These are phyloP conservation scores for Diddensiella santjacobensis DNA, from an alignment of 805 yeast species.

Conservation along the genomic window DNA sequence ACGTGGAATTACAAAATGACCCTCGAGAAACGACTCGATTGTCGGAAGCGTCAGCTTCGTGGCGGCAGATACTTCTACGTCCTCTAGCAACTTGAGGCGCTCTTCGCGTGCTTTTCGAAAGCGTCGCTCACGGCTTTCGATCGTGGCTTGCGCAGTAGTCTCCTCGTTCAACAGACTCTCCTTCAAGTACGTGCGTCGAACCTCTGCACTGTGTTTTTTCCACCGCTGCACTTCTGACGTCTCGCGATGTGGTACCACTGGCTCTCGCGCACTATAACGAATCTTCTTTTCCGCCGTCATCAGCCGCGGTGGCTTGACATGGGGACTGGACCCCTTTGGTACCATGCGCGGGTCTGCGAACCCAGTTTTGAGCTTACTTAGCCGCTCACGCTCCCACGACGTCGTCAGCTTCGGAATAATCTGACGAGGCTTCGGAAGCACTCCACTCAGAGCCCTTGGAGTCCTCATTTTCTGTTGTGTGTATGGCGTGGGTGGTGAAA, in stretches of 20 bases:
- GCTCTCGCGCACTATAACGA: slow-evolving; percentile 46
- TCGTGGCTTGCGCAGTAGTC: slow-evolving; percentile 43
- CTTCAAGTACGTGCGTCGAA: slow-evolving; percentile 67
- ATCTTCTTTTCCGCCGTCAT: slow-evolving; percentile 61
- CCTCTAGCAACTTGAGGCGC: slow-evolving; percentile 29
- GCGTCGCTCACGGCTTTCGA: slow-evolving; percentile 34
- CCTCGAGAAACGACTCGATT: slow-evolving; percentile 51
- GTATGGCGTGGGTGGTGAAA: background rate
- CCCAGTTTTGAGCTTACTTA: slow-evolving; percentile 57
- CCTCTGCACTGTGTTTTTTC: slow-evolving; percentile 50
- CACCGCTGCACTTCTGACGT: slow-evolving; percentile 38
- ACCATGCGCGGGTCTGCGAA: slow-evolving; percentile 60
- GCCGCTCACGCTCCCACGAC: slow-evolving; percentile 30
- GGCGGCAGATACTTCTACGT: slow-evolving; percentile 41
- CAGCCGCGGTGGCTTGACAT: slow-evolving; percentile 44
- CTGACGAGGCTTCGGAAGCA: slow-evolving; percentile 73
- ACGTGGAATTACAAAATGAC: slow-evolving; percentile 69
- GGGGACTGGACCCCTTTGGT: slow-evolving; percentile 58
- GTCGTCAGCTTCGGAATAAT: slow-evolving; percentile 56
- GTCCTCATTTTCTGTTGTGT: background rate
- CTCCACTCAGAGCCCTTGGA: slow-evolving; percentile 53
- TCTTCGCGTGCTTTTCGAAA: slow-evolving; percentile 35
- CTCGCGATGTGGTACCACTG: slow-evolving; percentile 33
- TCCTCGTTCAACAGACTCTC: slow-evolving; percentile 60
- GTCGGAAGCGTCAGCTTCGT: slow-evolving; percentile 74